A percentile compares a stretch with the other conserved stretches of the same genome.
These are phyloP conservation scores for Butyriboletus appendiculatus DNA, from an alignment of 1,284 basidiomycete genomes.

Conservation along the genomic window DNA sequence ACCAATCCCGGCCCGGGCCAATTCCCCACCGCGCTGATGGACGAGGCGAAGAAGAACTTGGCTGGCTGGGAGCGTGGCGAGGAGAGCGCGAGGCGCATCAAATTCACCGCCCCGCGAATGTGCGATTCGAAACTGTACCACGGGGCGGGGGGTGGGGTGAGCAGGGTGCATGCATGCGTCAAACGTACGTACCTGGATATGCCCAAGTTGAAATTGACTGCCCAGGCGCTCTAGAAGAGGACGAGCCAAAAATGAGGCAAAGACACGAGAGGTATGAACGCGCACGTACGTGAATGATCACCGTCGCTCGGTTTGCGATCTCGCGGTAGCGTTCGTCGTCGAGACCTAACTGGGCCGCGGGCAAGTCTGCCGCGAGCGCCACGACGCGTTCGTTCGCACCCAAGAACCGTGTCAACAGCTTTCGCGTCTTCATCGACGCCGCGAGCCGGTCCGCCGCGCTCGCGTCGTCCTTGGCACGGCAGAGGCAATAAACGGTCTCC, in stretches of 20 bases:
- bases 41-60: conserved; percentile 59
- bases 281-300: conserved; percentile 49
- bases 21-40: conserved; percentile 43
- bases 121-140: conserved; percentile 41
- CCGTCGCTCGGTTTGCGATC: conserved; percentile 41
- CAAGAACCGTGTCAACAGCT: conserved; percentile 21
- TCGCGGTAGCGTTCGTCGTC: conserved; percentile 36
- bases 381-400: conserved; percentile 32
- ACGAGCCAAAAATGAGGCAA: neutral
- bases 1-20: conserved; percentile 33
- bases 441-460: conserved; percentile 40
- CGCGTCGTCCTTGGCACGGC: conserved; percentile 44
- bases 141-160: neutral
- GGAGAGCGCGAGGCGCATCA: conserved; percentile 52
- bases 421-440: conserved; percentile 37
- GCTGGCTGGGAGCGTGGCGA: conserved; percentile 40
- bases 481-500: conserved; percentile 51
- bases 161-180: neutral
- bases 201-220: conserved; percentile 47
- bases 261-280: conserved; percentile 21
- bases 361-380: conserved; percentile 47
- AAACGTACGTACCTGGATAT: conserved; percentile 42
- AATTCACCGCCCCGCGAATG: conserved; percentile 51
- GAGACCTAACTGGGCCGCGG: conserved; percentile 44
- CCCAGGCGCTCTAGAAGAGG: conserved; percentile 43